phyloP scores from a whole-genome alignment of 1,284 basidiomycete species.

The Pyrrhoderma noxium region DNA sequence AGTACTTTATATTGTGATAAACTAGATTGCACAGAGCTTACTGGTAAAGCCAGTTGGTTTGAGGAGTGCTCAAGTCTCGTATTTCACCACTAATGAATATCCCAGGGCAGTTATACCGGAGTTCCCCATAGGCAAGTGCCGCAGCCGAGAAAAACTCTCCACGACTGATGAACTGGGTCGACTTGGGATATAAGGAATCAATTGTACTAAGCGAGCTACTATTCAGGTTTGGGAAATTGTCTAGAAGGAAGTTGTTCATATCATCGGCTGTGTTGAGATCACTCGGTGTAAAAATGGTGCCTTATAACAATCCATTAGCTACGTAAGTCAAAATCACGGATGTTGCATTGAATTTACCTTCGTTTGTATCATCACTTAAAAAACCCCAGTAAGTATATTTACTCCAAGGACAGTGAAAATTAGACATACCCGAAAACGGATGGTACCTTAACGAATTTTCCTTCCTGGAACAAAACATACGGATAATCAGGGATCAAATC shows the following conservation, averaged over 20 bases:
- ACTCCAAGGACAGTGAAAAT: background rate
- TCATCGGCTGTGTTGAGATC: slow-evolving; percentile 16
- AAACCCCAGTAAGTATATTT: background rate
- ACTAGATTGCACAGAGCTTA: too few relatives aligned
- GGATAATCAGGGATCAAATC: slow-evolving; percentile 19
- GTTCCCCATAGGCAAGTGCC: slow-evolving; percentile 20
- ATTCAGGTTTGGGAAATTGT: slow-evolving; percentile 21
- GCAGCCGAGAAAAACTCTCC: slow-evolving; percentile 19
- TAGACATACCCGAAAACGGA: slow-evolving; percentile 20
- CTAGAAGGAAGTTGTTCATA: slow-evolving; percentile 19
- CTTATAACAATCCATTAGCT: background rate
- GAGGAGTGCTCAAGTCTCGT: slow-evolving; percentile 5
- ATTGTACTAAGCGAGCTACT: slow-evolving; percentile 13
- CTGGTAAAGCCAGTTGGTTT: slow-evolving; percentile 17
- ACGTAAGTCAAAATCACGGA: background rate
- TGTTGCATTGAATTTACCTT: slow-evolving; percentile 1
- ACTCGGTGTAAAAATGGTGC: slow-evolving; percentile 19
- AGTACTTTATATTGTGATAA: too few relatives aligned
- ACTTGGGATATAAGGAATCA: slow-evolving; percentile 17
- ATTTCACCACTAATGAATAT: slow-evolving; percentile 17
- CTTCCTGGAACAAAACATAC: slow-evolving; percentile 18
- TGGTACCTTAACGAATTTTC: slow-evolving; percentile 21
- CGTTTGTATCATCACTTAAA: slow-evolving; percentile 21
- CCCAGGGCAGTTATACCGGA: slow-evolving; percentile 21
- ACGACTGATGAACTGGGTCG: slow-evolving; percentile 15